Base-by-base conservation (phyloP, 345 rosid genomes). In the Chamaenerion angustifolium region DNA sequence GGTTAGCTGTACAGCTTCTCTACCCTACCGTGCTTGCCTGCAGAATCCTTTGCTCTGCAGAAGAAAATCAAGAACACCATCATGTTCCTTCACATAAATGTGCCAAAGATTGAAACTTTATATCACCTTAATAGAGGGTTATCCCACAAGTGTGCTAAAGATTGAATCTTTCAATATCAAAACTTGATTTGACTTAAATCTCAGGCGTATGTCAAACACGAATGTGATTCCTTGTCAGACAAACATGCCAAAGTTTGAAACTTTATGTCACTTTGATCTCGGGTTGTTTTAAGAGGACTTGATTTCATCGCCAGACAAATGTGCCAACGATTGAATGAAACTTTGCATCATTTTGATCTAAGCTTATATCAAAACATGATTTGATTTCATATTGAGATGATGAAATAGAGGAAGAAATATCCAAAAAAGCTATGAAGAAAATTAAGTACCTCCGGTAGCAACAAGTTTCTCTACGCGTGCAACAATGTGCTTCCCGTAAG, bases 391-490 rank as follows among this genome's bases (percentile, higher is more conserved):
- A 16, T 1, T 8, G 18, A 43, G 23, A 54, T 16, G 10, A 54
- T 18, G 9, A 43, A 16, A 23, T 3, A 42, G 10, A 58, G 43
- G n/a, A n/a, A n/a, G n/a, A n/a, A n/a, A 46, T 19, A 42, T 15
- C 19, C 8, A 60, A 17, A 21, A 8, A 12, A 40, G 17, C 2
- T 11, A 19, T 12, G 52, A 45, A 54, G 54, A 37, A 48, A 31
- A 40, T 52, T 48, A 52, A 23, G 23, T 78, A 89, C 97, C 97
- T 66, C 97, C 97, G 35, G 97, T 94, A 12, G 90, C 86, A 51
- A 89, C 97, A 14, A 89, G 94, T 60, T 89, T 85, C 79, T 89
- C 97, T 46, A 83, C 94, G 61, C 97, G 95, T 0, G 90, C 95
- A 71, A 89, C 97, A 27, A 90, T 83, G 57, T 90, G 96, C 80